Base-by-base conservation (phyloP, 2,329 filamentous ascomycete species). In the Epichloe typhina region DNA sequence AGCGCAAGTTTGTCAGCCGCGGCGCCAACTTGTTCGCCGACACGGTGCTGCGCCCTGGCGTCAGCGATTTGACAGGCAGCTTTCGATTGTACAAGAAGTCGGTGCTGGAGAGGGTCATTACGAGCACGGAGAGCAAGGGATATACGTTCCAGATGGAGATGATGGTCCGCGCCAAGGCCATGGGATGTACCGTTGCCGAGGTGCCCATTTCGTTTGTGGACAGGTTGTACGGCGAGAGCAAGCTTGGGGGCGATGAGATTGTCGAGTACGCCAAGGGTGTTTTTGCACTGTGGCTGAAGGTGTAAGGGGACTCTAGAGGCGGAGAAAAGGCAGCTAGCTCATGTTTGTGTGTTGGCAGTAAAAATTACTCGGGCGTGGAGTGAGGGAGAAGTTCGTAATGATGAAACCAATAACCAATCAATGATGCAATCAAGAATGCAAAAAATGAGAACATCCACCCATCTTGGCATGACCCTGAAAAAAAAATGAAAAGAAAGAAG, bases 101-200 rank as follows among this genome's bases (percentile, higher is more conserved):
- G 53, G 88, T 95, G 55, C 70, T 98, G 63, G 80, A 95, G 68
- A 90, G 88, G 75, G 88, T 95, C 52, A 96, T 98, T 61, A 74
- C 77, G 63, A 88, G 79, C 69, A 96, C 89, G 8, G 85, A 96
- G 76, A 93, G 88, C 66, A 95, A 97, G 73, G 93, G 93, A 3
- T 98, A 97, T 68, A 91, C 86, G 40, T 98, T 98, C 76, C 93
- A 98, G 80, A 98, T 98, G 93, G 91, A 96, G 77, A 86, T 98
- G 82, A 97, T 96, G 84, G 91, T 97, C 8, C 79, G 90, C 55
- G 93, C 93, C 36, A 96, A 96, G 80, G 87, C 86, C 15, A 90
- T 96, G 87, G 91, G 93, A 1, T 95, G 81, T 72, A 86, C 83
- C 38, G 91, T 98, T 35, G 88, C 87, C 15, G 93, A 98, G 75